phyloP scores from a whole-genome alignment of 495 filamentous ascomycete species.

The Chaetomium cochliodes region DNA sequence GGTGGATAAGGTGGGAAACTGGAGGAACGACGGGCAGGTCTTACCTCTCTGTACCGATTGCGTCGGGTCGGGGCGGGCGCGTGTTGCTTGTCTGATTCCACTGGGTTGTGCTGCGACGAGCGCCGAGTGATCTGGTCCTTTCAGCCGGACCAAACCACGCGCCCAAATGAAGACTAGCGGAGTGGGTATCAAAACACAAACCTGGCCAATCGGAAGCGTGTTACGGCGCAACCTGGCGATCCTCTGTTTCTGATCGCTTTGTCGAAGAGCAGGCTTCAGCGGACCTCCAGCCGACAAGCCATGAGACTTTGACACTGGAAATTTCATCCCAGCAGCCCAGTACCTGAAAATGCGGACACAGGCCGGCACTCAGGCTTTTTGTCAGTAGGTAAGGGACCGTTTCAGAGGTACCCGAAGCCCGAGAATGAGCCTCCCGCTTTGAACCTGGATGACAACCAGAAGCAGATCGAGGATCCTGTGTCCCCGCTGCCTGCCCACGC shows the following conservation, averaged over 20 bases:
- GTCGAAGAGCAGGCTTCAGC: too few species aligned
- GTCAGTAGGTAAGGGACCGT: too few species aligned
- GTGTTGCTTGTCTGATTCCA: conserved; percentile 38
- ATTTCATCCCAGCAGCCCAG: too few species aligned
- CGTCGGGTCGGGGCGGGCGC: conserved; percentile 28
- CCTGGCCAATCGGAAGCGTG: conserved; percentile 25
- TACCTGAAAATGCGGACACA: too few species aligned
- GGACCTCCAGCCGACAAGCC: too few species aligned
- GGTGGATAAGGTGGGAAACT: conserved; percentile 37
- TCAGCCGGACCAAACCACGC: conserved; percentile 31
- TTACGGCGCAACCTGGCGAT: conserved; percentile 11
- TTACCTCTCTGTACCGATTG: conserved; percentile 40
- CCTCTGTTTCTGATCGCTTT: not conserved
- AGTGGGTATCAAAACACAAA: conserved; percentile 23
- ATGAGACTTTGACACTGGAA: too few species aligned
- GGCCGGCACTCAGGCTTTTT: too few species aligned
- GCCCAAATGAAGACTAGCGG: conserved; percentile 26
- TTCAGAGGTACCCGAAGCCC: too few species aligned
- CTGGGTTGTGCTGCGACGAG: conserved; percentile 31
- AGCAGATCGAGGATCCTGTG: too few species aligned
- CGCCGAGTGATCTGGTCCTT: conserved; percentile 33
- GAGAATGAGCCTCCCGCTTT: too few species aligned
- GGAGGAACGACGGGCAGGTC: conserved; percentile 38
- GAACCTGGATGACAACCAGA: too few species aligned
- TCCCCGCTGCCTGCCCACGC: too few species aligned